These are phyloP conservation scores for Phytopythium vexans DNA, from an alignment of 352 stramenopile species.

Conservation along the genomic window DNA sequence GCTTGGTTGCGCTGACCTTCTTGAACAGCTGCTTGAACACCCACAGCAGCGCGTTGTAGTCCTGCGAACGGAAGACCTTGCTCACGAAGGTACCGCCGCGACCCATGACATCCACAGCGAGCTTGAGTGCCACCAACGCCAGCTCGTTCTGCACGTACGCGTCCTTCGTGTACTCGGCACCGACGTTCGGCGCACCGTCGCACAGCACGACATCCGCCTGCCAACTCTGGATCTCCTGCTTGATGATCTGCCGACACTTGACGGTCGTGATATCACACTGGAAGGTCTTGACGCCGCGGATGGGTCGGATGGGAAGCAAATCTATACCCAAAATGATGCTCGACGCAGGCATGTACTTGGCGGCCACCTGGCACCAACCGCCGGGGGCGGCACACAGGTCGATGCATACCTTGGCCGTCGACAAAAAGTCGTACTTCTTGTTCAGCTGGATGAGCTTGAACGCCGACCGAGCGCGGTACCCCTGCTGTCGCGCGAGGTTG, in stretches of 20 bases:
- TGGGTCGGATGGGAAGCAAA: conserved; percentile 97
- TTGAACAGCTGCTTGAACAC: conserved; percentile 99
- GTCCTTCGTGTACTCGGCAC: conserved; percentile 97
- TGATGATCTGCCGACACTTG: conserved; percentile 89
- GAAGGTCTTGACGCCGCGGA: conserved; percentile 97
- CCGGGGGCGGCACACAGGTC: conserved; percentile 99
- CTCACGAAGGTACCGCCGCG: conserved; percentile 92
- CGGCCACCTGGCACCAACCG: conserved; percentile 95
- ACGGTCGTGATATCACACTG: conserved; percentile 95
- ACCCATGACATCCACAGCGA: conserved; percentile 96
- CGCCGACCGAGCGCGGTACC: conserved; percentile 96
- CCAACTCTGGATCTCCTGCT: conserved; percentile 91
- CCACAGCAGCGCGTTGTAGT: conserved; percentile 99
- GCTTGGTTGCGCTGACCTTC: conserved; percentile 97
- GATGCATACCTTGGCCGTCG: conserved; percentile 95
- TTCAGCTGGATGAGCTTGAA: conserved; percentile 99
- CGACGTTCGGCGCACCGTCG: conserved; percentile 99
- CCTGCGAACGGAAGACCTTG: conserved; percentile 97
- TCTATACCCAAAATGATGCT: conserved; percentile 98
- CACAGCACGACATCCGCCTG: conserved; percentile 98
- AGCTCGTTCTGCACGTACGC: conserved; percentile 99
- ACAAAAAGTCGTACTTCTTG: conserved; percentile 98
- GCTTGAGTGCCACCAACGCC: conserved; percentile 94
- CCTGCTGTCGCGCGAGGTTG: conserved; percentile 97
- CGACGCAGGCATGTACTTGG: conserved; percentile 90